These are phyloP conservation scores for Salvia sclarea DNA, from an alignment of 305 asterid species.

Conservation along the genomic window DNA sequence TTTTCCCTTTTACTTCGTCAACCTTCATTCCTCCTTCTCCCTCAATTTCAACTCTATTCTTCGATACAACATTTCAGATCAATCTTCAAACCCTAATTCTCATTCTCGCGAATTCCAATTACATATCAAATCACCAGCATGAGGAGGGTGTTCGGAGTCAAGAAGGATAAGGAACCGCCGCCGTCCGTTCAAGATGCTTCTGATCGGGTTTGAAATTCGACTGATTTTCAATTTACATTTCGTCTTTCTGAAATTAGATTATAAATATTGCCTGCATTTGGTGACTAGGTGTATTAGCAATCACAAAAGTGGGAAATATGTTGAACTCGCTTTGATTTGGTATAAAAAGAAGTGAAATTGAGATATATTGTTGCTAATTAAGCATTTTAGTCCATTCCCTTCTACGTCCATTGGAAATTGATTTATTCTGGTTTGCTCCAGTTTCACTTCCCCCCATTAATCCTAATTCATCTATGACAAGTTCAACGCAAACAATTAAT, in stretches of 20 bases:
- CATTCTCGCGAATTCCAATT: constrained; percentile 4
- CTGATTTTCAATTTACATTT: constrained; percentile 1
- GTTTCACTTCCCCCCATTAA: not conserved
- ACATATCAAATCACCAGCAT: constrained; percentile 37
- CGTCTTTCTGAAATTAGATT: not conserved
- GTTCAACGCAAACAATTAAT: not conserved
- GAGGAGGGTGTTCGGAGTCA: constrained; percentile 93
- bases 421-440: not conserved
- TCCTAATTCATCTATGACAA: not conserved
- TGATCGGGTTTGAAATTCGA: constrained; percentile 60
- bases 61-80: constrained; percentile 14
- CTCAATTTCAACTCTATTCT: not conserved
- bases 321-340: not conserved
- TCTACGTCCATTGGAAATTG: not conserved
- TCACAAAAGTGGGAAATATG: not conserved
- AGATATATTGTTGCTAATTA: not conserved
- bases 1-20: not conserved
- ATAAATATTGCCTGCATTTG: not conserved
- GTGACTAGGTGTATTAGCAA: not conserved
- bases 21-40: constrained; percentile 2
- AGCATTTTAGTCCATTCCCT: not conserved
- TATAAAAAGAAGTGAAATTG: not conserved
- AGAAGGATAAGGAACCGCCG: constrained; percentile 90
- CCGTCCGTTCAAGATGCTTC: constrained; percentile 87
- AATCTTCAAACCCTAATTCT: constrained; percentile 30